Base-by-base conservation (phyloP, 106 monocot genomes). In the Phalaenopsis aphrodite region DNA sequence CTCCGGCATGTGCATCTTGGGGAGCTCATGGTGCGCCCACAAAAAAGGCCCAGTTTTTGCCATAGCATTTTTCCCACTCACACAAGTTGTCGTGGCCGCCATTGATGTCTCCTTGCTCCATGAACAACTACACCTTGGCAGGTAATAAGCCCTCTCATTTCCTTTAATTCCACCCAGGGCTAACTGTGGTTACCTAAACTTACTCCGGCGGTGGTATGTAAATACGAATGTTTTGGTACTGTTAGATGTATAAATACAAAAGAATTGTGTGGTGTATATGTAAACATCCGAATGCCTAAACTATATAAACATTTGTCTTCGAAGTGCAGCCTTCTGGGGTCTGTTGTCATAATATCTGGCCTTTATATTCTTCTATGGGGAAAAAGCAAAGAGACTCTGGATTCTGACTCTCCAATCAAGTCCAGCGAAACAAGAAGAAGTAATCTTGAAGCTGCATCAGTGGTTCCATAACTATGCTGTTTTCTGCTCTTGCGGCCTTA, bases 291-390 rank as follows among this genome's bases (percentile, higher is more conserved):
- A 30, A 30, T 30, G 30, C 30, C 30, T 30, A 30, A 30, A 30
- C 30, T 30, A 30, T 30, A 2, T 10, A 48, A 48, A 1, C 11
- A 48, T n/a, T 61, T 21, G 18, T 61, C 21, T 61, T n/a, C 8
- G 21, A 21, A 49, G 8, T 83, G 81, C 86, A 95, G 93, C 81
- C 85, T 95, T 58, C 76, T 93, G 73, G 95, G 95, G 1, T 89
- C 95, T 74, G 42, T 85, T 7, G 58, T 93, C 42, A 89, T 93
- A 78, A 84, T 95, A 17, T 55, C 78, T 16, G 95, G 95, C 3
- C 88, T 95, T 4, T 95, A 95, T 71, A 78, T 85, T 42, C 91
- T 95, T 5, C 82, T 95, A 71, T 95, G 95, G 95, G 95, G 93
- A 8, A 95, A 93, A 85, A 95, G 83, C 84, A 89, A 78, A 55